Percentiles rank a stretch among this genome's conserved stretches.
These are phyloP conservation scores for Blastobotrys aristatus DNA, from an alignment of 1,139 yeast genomes.

Conservation along the genomic window DNA sequence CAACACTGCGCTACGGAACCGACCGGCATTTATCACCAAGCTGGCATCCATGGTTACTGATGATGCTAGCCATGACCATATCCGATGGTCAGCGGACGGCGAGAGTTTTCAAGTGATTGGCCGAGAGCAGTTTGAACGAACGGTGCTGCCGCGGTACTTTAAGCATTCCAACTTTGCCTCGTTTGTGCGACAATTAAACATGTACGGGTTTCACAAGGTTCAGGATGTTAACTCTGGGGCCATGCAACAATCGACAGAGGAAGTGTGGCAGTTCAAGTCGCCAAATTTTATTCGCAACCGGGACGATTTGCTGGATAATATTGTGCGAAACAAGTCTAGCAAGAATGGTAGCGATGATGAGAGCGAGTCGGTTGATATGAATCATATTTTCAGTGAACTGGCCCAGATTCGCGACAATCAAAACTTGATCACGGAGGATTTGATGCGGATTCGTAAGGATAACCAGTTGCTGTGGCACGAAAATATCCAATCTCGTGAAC, in stretches of 20 bases:
- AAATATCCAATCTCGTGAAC: constrained; percentile 73
- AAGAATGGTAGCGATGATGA: constrained; percentile 39
- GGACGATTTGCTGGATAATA: constrained; percentile 70
- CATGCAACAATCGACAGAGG: constrained; percentile 47
- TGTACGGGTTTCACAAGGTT: constrained; percentile 96
- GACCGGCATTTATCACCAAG: constrained; percentile 89
- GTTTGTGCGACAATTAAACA: constrained; percentile 87
- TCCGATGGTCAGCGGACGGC: constrained; percentile 84
- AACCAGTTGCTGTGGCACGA: constrained; percentile 91
- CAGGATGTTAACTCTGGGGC: constrained; percentile 71
- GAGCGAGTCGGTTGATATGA: constrained; percentile 49
- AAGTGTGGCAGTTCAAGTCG: constrained; percentile 72
- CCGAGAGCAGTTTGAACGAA: constrained; percentile 80
- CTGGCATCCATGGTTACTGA: constrained; percentile 96
- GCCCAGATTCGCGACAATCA: constrained; percentile 76
- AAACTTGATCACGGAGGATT: constrained; percentile 73
- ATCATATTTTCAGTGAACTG: constrained; percentile 60
- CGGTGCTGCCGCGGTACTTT: constrained; percentile 78
- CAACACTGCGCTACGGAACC: constrained; percentile 34
- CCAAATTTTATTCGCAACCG: constrained; percentile 70
- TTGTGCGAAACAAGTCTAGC: constrained; percentile 47
- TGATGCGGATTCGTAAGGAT: constrained; percentile 75
- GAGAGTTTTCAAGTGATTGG: constrained; percentile 77
- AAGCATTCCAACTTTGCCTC: constrained; percentile 91
- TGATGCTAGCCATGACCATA: constrained; percentile 57